A percentile compares a stretch with the other conserved stretches of the same genome.
Evolutionary conservation across 2,329 filamentous ascomycete genomes (phyloP).

Genomic region (Nothophoma quercina): DNA sequence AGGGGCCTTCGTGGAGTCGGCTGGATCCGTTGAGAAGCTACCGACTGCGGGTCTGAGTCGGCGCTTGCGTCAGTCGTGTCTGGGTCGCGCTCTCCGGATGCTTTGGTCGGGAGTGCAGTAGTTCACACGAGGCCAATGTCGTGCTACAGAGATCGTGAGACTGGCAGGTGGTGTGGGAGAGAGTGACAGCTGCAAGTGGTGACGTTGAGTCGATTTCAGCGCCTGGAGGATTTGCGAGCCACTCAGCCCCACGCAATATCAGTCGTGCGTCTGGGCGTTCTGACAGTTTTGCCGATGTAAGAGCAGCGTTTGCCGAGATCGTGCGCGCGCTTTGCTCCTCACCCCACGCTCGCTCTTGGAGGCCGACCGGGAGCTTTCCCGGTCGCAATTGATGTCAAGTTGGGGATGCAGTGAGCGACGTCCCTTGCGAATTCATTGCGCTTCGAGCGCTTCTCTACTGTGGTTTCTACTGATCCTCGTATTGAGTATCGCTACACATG

Average conservation of each 20-base stretch:
- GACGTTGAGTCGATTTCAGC: conserved; percentile 20
- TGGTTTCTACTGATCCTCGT: no score
- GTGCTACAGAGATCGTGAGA: conserved; percentile 3
- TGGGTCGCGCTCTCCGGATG: not conserved
- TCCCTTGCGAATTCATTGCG: not conserved
- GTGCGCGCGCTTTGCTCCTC: conserved; percentile 2
- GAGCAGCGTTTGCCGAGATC: conserved; percentile 15
- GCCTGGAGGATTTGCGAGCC: conserved; percentile 18
- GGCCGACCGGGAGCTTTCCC: conserved; percentile 3
- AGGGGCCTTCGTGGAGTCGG: conserved; percentile 27
- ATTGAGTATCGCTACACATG: conserved; percentile 1
- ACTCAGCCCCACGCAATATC: conserved; percentile 19
- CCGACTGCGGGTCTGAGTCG: conserved; percentile 13
- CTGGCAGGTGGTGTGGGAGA: conserved; percentile 1
- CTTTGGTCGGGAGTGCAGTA: not conserved
- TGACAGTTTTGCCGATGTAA: conserved; percentile 16
- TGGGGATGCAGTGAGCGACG: conserved; percentile 1
- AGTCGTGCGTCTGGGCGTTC: conserved; percentile 6
- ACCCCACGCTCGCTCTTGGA: conserved; percentile 17
- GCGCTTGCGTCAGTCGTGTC: conserved; percentile 27
- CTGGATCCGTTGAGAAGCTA: conserved; percentile 16
- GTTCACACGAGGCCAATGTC: conserved; percentile 1
- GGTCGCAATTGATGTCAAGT: conserved; percentile 7
- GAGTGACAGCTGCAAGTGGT: conserved; percentile 15
- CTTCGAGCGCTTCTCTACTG: not conserved